These are phyloP conservation scores for Artemisia argyi DNA, from an alignment of 129 eudicot genomes.

Conservation along the genomic window DNA sequence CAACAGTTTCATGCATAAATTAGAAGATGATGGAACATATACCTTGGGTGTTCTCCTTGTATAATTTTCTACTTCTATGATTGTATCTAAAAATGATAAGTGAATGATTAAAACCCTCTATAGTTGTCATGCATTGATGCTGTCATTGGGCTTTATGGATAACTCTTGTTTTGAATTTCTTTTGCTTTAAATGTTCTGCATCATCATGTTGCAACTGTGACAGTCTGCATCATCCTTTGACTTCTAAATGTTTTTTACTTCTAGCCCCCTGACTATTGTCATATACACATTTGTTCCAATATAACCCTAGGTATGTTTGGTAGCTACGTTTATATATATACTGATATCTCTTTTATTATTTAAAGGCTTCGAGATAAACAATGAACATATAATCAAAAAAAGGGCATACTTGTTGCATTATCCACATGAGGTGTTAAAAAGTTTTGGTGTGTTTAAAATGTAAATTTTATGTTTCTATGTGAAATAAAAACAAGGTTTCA, in stretches of 20 bases:
- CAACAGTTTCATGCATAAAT: neutral
- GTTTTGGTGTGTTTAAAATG: no score
- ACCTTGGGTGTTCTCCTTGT: conserved; percentile 9
- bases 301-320: no score
- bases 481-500: no score
- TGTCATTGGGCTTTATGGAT: neutral
- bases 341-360: no score
- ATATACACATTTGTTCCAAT: neutral
- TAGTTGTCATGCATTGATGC: neutral
- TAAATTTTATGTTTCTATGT: no score
- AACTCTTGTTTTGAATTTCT: neutral
- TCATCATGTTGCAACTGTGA: neutral
- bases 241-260: neutral
- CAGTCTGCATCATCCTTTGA: conserved; percentile 5
- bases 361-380: no score
- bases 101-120: no score
- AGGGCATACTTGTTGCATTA: no score
- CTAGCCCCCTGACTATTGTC: neutral
- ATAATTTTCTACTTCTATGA: neutral
- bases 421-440: no score
- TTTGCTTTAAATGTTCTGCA: no score
- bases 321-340: no score
- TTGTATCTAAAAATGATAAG: neutral
- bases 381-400: no score
- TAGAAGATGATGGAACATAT: neutral